These are phyloP conservation scores for Arctium minus DNA, from an alignment of 129 eudicot genomes.

Conservation along the genomic window DNA sequence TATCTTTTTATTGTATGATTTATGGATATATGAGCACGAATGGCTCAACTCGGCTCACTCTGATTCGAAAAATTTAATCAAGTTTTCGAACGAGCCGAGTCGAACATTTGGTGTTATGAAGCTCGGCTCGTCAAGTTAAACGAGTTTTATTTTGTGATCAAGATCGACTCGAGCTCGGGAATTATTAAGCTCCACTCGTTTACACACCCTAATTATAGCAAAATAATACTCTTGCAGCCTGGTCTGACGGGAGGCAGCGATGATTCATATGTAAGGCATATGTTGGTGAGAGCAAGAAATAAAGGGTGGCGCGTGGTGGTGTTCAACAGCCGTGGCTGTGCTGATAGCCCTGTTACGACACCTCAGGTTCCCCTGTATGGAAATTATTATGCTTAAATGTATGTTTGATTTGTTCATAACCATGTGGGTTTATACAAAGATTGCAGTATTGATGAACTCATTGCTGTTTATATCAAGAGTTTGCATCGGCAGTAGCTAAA, in stretches of 20 bases:
- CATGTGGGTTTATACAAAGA: neutral
- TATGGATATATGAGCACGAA: too few species aligned
- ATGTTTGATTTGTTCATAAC: neutral
- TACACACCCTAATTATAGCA: neutral
- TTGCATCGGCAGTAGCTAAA: neutral
- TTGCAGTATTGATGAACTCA: neutral
- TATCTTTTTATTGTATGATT: too few species aligned
- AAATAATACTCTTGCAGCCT: conserved; percentile 45
- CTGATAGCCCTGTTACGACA: conserved; percentile 74
- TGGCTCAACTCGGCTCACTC: too few species aligned
- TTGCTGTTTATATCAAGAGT: neutral
- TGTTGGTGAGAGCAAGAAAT: conserved; percentile 58
- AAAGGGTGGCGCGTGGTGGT: conserved; percentile 82
- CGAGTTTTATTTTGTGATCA: too few species aligned
- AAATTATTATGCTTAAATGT: neutral
- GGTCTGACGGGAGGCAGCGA: conserved; percentile 78
- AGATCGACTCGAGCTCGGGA: too few species aligned
- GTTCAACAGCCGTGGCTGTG: conserved; percentile 92
- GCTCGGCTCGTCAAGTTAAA: too few species aligned
- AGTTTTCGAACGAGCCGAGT: too few species aligned
- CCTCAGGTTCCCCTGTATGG: conserved; percentile 50
- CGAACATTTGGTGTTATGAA: too few species aligned
- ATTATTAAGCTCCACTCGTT: too few species aligned
- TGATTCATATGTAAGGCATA: conserved; percentile 71
- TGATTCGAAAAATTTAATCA: too few species aligned